These are phyloP conservation scores for Xylariales sp. DNA, from an alignment of 2,329 filamentous ascomycete species.

Conservation along the genomic window DNA sequence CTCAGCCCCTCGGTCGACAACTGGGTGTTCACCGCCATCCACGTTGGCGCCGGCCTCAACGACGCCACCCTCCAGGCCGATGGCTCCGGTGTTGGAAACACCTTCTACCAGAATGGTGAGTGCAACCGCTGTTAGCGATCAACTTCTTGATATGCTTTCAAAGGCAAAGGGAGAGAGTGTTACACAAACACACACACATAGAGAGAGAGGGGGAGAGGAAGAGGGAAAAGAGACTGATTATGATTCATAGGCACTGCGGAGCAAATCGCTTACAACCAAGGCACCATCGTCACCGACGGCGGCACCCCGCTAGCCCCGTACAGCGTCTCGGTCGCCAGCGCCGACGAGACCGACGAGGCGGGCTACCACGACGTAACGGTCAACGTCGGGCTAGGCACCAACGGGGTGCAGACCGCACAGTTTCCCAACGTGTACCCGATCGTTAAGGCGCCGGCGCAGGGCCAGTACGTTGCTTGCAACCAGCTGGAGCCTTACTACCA, in stretches of 20 bases:
- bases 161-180: no score
- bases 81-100: conserved; percentile 13
- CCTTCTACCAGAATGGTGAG: conserved; percentile 49
- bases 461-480: conserved; percentile 38
- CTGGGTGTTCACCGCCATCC: conserved; percentile 34
- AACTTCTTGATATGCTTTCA: no score
- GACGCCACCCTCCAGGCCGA: conserved; percentile 29
- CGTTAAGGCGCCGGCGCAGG: conserved; percentile 20
- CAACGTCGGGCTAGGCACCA: conserved; percentile 31
- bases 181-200: no score
- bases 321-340: conserved; percentile 27
- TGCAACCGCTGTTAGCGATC: no score
- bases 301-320: conserved; percentile 33
- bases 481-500: conserved; percentile 36
- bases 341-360: conserved; percentile 14
- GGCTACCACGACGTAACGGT: conserved; percentile 24
- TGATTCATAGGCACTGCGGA: no score
- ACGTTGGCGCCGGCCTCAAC: conserved; percentile 36
- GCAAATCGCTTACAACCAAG: conserved; percentile 23
- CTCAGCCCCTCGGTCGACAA: conserved; percentile 36
- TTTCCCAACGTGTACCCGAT: conserved; percentile 30
- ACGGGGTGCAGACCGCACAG: conserved; percentile 27
- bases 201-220: no score
- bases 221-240: no score
- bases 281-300: conserved; percentile 34